Base-by-base conservation (phyloP, 257 asterid genomes). In the Jacaranda copaia region DNA sequence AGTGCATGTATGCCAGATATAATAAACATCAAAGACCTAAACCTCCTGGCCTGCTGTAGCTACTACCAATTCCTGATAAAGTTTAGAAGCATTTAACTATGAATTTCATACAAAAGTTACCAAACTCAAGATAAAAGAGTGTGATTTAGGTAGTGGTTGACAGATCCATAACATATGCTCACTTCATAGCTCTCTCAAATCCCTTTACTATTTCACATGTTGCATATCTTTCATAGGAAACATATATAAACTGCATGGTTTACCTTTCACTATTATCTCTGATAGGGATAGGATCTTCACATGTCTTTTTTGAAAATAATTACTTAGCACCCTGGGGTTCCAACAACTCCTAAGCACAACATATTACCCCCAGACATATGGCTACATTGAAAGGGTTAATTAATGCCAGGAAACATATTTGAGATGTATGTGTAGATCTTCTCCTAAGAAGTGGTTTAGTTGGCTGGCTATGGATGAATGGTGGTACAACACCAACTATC, bases 91-190 rank as follows among this genome's bases (percentile, higher is more conserved):
- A 72, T 6, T 8, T 77, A 0, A 0, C 39, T 0, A 65, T 71
- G 76, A 76, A 81, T 6, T 72, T 81, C 19, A 72, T 76, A 1
- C 76, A 64, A 35, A 57, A 65, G 0, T 8, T 76, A 0, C 68
- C 81, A 0, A 3, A 5, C 0, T 76, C 76, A 0, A 32, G 5
- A 0, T 68, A 56, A 0, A 63, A n/a, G 8, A 45, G 42, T 0
- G 10, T 15, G 0, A 48, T 70, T 0, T 4, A 42, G 4, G 78
- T 76, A 0, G 66, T 76, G 0, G 75, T 81, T 0, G 76, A 79
- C 6, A 45, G 66, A 10, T 15, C 56, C 5, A 65, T 60, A 0
- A 74, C 67, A 2, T 74, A 15, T 10, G 38, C 11, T 0, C 79
- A 79, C 0, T 79, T 80, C 15, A 53, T 40, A 4, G 6, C 18